Evolutionary conservation across 441 rosid species (phyloP).

Genomic region (Populus hybrid): DNA sequence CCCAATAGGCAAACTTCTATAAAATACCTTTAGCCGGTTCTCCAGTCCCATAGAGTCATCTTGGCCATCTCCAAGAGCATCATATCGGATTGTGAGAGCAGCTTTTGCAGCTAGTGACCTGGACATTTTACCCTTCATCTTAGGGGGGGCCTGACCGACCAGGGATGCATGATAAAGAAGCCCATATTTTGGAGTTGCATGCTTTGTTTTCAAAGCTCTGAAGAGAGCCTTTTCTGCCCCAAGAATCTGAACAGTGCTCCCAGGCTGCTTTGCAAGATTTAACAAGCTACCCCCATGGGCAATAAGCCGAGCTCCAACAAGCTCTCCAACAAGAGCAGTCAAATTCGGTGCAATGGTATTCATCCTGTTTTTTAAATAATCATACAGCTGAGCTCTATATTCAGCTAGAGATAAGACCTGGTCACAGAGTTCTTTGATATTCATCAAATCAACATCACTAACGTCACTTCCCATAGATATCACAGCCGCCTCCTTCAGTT

Average conservation of each 20-base stretch:
- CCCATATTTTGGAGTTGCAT: slow-evolving; percentile 87
- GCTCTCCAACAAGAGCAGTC: slow-evolving; percentile 94
- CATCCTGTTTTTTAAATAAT: slow-evolving; percentile 88
- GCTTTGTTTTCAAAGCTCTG: slow-evolving; percentile 92
- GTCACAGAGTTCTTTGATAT: slow-evolving; percentile 78
- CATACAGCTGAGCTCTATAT: slow-evolving; percentile 89
- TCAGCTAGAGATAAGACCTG: slow-evolving; percentile 85
- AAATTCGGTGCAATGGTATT: slow-evolving; percentile 86
- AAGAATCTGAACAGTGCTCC: slow-evolving; percentile 88
- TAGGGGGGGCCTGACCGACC: slow-evolving; percentile 87
- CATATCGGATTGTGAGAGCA: slow-evolving; percentile 68
- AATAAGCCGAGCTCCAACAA: slow-evolving; percentile 91
- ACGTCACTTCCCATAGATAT: slow-evolving; percentile 97
- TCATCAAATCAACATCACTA: slow-evolving; percentile 69
- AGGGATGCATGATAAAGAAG: slow-evolving; percentile 87
- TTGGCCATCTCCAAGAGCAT: slow-evolving; percentile 82
- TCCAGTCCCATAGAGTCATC: slow-evolving; percentile 82
- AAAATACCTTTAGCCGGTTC: slow-evolving; percentile 65
- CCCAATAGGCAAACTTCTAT: neutral
- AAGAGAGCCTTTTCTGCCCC: slow-evolving; percentile 96
- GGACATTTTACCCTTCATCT: slow-evolving; percentile 83
- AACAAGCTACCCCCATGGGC: slow-evolving; percentile 92
- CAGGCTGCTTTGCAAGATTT: slow-evolving; percentile 94
- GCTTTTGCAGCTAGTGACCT: slow-evolving; percentile 88
- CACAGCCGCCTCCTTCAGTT: slow-evolving; percentile 75